Conservation (phyloP, 192 early-diverging fungal species). For the Thamnidium elegans region DNA sequence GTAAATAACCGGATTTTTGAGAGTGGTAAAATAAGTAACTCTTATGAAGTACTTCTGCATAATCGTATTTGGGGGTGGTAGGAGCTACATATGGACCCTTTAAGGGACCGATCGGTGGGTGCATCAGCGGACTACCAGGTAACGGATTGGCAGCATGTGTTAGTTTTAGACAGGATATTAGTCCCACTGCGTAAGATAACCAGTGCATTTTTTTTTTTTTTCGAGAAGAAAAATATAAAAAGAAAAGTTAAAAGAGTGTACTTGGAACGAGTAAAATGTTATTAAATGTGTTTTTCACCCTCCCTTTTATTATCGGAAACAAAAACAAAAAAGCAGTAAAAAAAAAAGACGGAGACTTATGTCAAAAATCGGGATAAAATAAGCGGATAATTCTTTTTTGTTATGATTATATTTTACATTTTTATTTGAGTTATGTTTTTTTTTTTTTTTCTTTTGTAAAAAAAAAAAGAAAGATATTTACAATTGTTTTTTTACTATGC, state of each 20-base stretch:
- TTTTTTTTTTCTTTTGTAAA: no score
- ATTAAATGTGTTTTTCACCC: no score
- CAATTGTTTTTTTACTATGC: neutral
- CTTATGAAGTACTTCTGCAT: constrained; percentile 51
- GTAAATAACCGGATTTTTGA: constrained; percentile 47
- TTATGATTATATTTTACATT: neutral
- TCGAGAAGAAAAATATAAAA: neutral
- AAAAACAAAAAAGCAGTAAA: no score
- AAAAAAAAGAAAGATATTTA: no score
- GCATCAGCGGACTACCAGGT: constrained; percentile 26
- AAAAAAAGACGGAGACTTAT: no score
- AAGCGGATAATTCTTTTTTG: no score
- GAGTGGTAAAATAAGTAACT: constrained; percentile 51
- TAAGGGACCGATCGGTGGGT: constrained; percentile 34
- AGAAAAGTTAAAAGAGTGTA: neutral
- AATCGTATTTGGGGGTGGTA: constrained; percentile 44
- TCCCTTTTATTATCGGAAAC: no score
- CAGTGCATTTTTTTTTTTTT: neutral
- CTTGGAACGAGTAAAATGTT: neutral
- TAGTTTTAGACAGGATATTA: no score
- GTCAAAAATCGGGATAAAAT: no score
- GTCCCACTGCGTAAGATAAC: neutral
- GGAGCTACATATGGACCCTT: constrained; percentile 40
- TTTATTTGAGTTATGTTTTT: neutral
- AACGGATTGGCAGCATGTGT: neutral